Base-by-base conservation (phyloP, 140 eudicot species). In the Bidens hawaiensis region DNA sequence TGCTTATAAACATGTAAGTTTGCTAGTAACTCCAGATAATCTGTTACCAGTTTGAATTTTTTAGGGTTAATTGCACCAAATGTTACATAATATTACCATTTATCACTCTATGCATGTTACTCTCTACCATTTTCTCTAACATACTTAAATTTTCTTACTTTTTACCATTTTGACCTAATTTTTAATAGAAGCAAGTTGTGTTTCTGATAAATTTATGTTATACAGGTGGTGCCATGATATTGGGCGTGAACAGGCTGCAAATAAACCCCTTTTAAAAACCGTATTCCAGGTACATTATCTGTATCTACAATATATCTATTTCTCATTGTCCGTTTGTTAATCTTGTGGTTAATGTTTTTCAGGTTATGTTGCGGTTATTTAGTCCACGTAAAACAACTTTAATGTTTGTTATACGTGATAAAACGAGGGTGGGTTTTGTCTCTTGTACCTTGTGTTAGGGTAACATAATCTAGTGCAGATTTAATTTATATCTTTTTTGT, bases 1-100 rank as follows among this genome's bases (percentile, higher is more conserved):
- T 93, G 74, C 96, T 93, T 58, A 93, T 93, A 76, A 93, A 93
- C 83, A 88, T 93, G 99, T 93, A 80, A 84, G 95, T 45, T 43
- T 41, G 4, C 73, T 47, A 48, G 22, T 62, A 33, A 7, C 36
- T 41, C 34, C 4, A 52, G 4, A 26, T 58, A 17, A 25, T 14
- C n/a, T 18, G 48, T 11, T 72, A n/a, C n/a, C n/a, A n/a, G n/a
- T n/a, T n/a, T n/a, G n/a, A n/a, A n/a, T n/a, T n/a, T n/a, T n/a
- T n/a, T n/a, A n/a, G n/a, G n/a, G n/a, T n/a, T n/a, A n/a, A n/a
- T n/a, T n/a, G n/a, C n/a, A n/a, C n/a, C n/a, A n/a, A n/a, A n/a
- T n/a, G n/a, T n/a, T n/a, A n/a, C n/a, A n/a, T n/a, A n/a, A n/a
- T n/a, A n/a, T n/a, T n/a, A n/a, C n/a, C n/a, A n/a, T n/a, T n/a